phyloP scores from a whole-genome alignment of 2,329 filamentous ascomycete genomes.

The Ustulina deusta region DNA sequence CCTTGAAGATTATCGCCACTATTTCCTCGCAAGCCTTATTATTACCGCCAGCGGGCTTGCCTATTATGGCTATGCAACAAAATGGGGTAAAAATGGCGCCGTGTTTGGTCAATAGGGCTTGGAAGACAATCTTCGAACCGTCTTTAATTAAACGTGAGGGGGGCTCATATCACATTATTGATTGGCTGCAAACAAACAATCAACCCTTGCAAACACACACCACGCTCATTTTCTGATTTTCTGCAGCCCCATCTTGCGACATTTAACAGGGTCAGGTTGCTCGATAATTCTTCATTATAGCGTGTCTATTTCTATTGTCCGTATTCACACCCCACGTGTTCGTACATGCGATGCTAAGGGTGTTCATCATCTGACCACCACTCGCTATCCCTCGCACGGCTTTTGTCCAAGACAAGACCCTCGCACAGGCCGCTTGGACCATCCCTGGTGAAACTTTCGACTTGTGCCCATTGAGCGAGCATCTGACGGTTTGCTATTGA shows the following conservation, averaged over 20 bases:
- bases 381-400: not conserved
- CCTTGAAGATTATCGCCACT: not conserved
- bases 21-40: not conserved
- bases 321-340: not conserved
- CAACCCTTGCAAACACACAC: conserved; percentile 1
- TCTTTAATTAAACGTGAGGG: no score
- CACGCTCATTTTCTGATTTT: not conserved
- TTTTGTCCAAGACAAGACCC: conserved; percentile 16
- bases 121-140: not conserved
- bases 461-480: conserved; percentile 7
- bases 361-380: not conserved
- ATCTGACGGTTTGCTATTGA: conserved; percentile 20
- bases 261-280: not conserved
- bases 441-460: not conserved
- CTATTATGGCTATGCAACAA: not conserved
- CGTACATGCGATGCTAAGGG: not conserved
- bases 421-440: conserved; percentile 28
- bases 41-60: not conserved
- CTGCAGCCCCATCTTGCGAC: not conserved
- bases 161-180: not conserved
- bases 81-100: no score
- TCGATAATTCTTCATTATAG: not conserved
- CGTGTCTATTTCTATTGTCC: not conserved
- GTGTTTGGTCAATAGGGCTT: not conserved
- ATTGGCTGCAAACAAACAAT: not conserved